phyloP scores from a whole-genome alignment of 805 yeast species.

The Komagataella phaffii region DNA sequence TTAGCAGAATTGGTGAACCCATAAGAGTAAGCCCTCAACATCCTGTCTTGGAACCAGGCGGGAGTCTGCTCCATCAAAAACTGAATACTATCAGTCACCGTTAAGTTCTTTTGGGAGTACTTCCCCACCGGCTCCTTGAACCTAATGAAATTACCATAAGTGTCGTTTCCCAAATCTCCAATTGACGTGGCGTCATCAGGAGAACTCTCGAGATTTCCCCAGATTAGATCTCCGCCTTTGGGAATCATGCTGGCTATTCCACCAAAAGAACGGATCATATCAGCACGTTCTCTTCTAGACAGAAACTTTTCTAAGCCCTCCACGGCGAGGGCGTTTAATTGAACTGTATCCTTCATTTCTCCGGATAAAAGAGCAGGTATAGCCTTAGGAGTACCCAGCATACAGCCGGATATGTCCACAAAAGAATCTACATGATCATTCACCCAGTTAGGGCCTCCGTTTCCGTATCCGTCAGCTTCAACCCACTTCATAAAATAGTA shows the following conservation, averaged over 20 bases:
- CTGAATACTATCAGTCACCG: slow-evolving; percentile 58
- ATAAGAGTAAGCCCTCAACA: slow-evolving; percentile 58
- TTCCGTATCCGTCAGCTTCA: slow-evolving; percentile 76
- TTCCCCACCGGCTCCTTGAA: slow-evolving; percentile 34
- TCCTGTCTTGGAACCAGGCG: slow-evolving; percentile 58
- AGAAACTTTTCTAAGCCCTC: slow-evolving; percentile 92
- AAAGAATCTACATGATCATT: slow-evolving; percentile 70
- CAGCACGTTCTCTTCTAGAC: slow-evolving; percentile 78
- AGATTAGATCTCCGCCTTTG: slow-evolving; percentile 80
- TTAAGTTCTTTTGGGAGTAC: slow-evolving; percentile 36
- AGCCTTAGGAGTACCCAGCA: slow-evolving; percentile 89
- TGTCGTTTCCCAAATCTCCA: slow-evolving; percentile 10
- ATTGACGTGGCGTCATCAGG: slow-evolving; percentile 52
- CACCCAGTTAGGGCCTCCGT: slow-evolving; percentile 88
- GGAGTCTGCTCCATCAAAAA: slow-evolving; percentile 55
- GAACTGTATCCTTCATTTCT: slow-evolving; percentile 96
- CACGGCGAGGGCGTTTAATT: slow-evolving; percentile 82
- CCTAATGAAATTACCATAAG: slow-evolving; percentile 66
- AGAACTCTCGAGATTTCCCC: slow-evolving; percentile 64
- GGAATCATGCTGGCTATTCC: slow-evolving; percentile 95
- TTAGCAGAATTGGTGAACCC: slow-evolving; percentile 53
- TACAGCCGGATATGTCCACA: slow-evolving; percentile 83
- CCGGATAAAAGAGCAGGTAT: slow-evolving; percentile 89
- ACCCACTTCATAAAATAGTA: slow-evolving; percentile 93
- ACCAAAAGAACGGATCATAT: slow-evolving; percentile 78